Evolutionary conservation across 257 asterid genomes (phyloP), one percentile per base, ranked within the genome.

Genomic region (Oldenlandia corymbosa): DNA sequence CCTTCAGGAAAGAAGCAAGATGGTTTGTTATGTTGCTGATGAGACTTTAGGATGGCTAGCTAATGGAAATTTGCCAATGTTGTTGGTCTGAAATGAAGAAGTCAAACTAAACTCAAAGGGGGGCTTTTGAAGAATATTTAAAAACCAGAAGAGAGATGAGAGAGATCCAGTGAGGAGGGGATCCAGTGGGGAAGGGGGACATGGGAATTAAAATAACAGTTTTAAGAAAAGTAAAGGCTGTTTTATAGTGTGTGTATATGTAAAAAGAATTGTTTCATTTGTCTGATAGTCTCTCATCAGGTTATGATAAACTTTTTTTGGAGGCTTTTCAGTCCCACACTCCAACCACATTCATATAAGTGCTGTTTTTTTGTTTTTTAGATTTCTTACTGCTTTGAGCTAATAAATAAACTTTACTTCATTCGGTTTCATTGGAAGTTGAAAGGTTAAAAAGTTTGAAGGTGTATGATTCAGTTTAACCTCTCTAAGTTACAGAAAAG

Each of bases 81-180:
- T 70, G 75, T 72, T 76, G 81, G 78, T 45, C 50, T 63, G 60
- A 21, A 70, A 72, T 51, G 67, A 27, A 48, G 62, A 74, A 68
- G 85, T 77, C 82, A 83, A 78, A 68, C 78, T 67, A 63, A 34
- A 18, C n/a, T n/a, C n/a, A 37, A 5, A 5, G 47, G 61, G 58
- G 76, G 64, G 76, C 32, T 30, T 64, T 31, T 18, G 32, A 12
- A 27, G 26, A 51, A 18, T 1, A 2, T 6, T 50, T 64, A 49
- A 28, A 31, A 47, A n/a, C n/a, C 3, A 23, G 9, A n/a, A n/a
- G n/a, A n/a, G n/a, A n/a, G n/a, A n/a, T n/a, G n/a, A 23, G n/a
- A 54, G 72, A 27, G 54, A 56, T 56, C 42, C 23, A 18, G 46
- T 43, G 48, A 66, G 46, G 64, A 34, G 9, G 39, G 39, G 9